phyloP scores from a whole-genome alignment of 2,329 filamentous ascomycete species.

The Ceratocystis huliohia region DNA sequence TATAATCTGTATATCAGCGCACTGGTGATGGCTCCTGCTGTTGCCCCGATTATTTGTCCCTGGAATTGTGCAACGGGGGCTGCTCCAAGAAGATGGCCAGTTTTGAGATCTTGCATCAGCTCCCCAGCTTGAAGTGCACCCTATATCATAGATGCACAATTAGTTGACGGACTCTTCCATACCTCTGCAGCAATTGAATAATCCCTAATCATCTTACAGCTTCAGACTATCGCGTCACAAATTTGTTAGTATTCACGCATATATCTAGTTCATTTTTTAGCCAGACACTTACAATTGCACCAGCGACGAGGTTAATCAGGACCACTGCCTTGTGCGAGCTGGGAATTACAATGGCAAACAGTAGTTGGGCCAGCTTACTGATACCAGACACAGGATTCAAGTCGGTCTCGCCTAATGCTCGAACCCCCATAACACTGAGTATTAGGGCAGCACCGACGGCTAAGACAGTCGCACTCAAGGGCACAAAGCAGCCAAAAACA shows the following conservation, averaged over 20 bases:
- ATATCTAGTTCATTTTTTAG: not conserved
- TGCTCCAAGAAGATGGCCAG: conserved; percentile 81
- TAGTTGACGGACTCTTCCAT: not conserved
- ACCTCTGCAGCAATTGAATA: not conserved
- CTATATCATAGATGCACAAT: conserved; percentile 23
- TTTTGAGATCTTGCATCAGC: conserved; percentile 94
- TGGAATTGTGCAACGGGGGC: conserved; percentile 93
- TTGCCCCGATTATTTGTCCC: conserved; percentile 84
- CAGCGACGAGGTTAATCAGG: conserved; percentile 89
- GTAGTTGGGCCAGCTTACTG: conserved; percentile 87
- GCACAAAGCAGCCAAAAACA: conserved; percentile 72
- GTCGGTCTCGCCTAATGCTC: conserved; percentile 68
- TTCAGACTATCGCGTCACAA: conserved; percentile 28
- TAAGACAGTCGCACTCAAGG: conserved; percentile 59
- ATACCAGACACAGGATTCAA: conserved; percentile 94
- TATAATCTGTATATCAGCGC: conserved; percentile 84
- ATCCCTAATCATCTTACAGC: conserved; percentile 27
- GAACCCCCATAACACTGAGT: conserved; percentile 60
- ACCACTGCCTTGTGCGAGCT: conserved; percentile 68
- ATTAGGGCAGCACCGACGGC: conserved; percentile 76
- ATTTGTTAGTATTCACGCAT: not conserved
- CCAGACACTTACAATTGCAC: conserved; percentile 50
- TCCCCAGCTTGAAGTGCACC: conserved; percentile 88
- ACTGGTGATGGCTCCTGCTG: conserved; percentile 72
- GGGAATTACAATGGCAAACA: conserved; percentile 85